Evolutionary conservation across 2,329 filamentous ascomycete species (phyloP), one percentile per base, ranked within the genome.

Genomic region (Chaetoscypha palmicola): DNA sequence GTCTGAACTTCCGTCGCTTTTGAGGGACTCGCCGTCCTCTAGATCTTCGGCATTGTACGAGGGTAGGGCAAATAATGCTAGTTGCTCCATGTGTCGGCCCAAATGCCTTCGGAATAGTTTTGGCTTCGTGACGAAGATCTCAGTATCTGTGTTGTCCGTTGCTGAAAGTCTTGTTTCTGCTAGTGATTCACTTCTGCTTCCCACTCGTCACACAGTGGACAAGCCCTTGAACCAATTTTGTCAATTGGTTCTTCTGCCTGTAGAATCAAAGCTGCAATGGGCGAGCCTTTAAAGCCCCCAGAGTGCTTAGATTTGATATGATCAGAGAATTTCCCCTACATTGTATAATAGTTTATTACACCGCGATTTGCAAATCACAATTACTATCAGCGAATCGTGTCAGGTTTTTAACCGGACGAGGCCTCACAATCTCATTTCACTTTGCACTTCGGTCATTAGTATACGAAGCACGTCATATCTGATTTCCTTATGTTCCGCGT

Each of bases 201-300:
- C 60, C 59, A 63, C 10, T 58, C 56, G 36, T 63, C 54, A 26
- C 61, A 64, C n/a, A 63, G 57, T 3, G 43, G 52, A 34, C 61
- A 64, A 17, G 58, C 60, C 1, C 35, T 33, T 1, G 55, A 37
- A 3, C 49, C 35, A 22, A 62, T 49, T 9, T 34, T 43, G 2
- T 49, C 47, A 3, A 57, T 39, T 1, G 53, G 46, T 14, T 59
- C 46, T 43, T 58, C 51, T 8, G 55, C 51, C 23, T 55, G 49
- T 2, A 60, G 39, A 1, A 51, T 32, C 2, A 62, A 24, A 22
- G 53, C 53, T 11, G 49, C 37, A 1, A 57, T 44, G 17, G 60
- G 48, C 5, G 53, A 44, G 1, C 34, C 38, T 5, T 39, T 5
- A 2, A 54, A 33, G 3, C 24, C 11, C 2, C 33, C 31, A 2